Conservation (phyloP, 129 eudicot species). For the Tagetes patula region DNA sequence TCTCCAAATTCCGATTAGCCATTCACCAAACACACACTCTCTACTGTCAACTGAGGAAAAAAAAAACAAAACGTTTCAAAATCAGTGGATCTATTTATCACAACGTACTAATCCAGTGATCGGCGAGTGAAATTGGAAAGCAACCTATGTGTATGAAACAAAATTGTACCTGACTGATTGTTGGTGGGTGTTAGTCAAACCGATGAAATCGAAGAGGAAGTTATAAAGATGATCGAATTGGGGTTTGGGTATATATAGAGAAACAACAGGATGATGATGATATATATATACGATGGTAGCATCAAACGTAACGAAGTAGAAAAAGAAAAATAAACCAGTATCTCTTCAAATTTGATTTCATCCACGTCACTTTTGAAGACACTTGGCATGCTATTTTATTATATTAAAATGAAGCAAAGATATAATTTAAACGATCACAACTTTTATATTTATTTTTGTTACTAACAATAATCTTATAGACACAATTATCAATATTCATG, state of each 20-base stretch:
- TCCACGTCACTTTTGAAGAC: not conserved
- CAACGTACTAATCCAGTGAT: slow-evolving; percentile 1
- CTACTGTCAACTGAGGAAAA: not conserved
- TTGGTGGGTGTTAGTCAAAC: slow-evolving; percentile 15
- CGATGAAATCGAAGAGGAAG: not conserved
- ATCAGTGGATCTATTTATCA: slow-evolving; percentile 16
- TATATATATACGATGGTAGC: not conserved
- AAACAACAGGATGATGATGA: not conserved
- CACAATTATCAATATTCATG: too few species aligned
- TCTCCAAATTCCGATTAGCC: slow-evolving; percentile 84
- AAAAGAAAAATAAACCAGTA: not conserved
- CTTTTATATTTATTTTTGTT: too few species aligned
- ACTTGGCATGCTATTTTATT: too few species aligned
- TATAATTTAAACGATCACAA: too few species aligned
- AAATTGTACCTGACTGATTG: slow-evolving; percentile 21
- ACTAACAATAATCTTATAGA: too few species aligned
- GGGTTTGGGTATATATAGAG: slow-evolving; percentile 34
- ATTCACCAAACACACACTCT: slow-evolving; percentile 33
- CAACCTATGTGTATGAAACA: not conserved
- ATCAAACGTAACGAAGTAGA: slow-evolving; percentile 5
- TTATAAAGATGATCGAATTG: slow-evolving; percentile 5
- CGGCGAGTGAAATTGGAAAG: not conserved
- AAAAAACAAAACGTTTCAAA: not conserved
- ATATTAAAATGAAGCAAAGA: too few species aligned
- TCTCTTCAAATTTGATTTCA: not conserved